Evolutionary conservation across 192 early-diverging fungal species (phyloP), one percentile per base, ranked within the genome.

Genomic region (Glomus cerebriforme): DNA sequence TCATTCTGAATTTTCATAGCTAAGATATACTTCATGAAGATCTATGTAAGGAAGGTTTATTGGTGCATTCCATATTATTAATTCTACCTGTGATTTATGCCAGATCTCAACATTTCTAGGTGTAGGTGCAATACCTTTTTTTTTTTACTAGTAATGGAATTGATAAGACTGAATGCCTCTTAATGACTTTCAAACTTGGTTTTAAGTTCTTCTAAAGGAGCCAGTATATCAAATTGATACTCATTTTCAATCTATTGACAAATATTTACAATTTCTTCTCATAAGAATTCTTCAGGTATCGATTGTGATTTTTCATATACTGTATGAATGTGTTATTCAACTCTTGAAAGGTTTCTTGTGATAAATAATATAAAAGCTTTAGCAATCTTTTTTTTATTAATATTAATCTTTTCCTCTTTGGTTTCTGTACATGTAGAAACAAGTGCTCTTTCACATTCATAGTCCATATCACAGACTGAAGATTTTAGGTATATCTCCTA

Each of bases 231-330:
- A 65, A 5, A 17, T 13, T 65, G n/a, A 65, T 65, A 17, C 29
- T 15, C 29, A 29, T 65, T 13, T 65, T 65, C 15, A 1, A 65
- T 65, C 64, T 13, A 65, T 34, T 27, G 26, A 65, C 29, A 2
- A 65, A 65, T 65, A 65, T 65, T 31, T 65, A 65, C 10, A 17
- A 0, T 24, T 2, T 32, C 64, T 32, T 2, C 24, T 2, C 29
- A 29, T 35, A 35, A 65, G 34, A 65, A 12, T 65, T 65, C 64
- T 65, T 65, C 13, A 65, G 29, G 29, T 65, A 65, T 65, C 12
- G 29, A 65, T 65, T 65, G 64, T 15, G 29, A 65, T 65, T 65
- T 65, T 65, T 65, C 29, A 65, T 15, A 65, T 65, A n/a, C n/a
- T n/a, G n/a, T n/a, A 29, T 29, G 15, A 65, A 65, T 29, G 64